Conservation (phyloP, 1,139 yeast species). For the Kurtzmaniella quercitrusa region DNA sequence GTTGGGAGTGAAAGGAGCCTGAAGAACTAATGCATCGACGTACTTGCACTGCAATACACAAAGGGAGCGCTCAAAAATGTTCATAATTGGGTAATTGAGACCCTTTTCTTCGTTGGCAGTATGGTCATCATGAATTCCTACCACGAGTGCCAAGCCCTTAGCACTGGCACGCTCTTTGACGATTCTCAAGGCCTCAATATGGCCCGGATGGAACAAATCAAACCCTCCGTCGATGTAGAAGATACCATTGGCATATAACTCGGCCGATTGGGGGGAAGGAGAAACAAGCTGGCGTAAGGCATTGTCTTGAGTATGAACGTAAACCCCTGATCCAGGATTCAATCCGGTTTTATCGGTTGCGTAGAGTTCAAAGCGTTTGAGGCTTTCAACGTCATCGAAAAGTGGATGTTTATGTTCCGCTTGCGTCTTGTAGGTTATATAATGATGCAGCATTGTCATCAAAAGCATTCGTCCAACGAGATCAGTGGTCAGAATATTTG, state of each 20-base stretch:
- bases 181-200: slow-evolving; percentile 62
- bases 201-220: slow-evolving; percentile 92
- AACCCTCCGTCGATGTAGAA: slow-evolving; percentile 81
- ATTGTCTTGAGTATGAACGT: slow-evolving; percentile 19
- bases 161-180: slow-evolving; percentile 36
- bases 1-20: slow-evolving; percentile 59
- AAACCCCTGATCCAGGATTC: slow-evolving; percentile 60
- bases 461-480: slow-evolving; percentile 87
- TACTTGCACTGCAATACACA: slow-evolving; percentile 86
- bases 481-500: slow-evolving; percentile 92
- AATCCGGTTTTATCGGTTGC: slow-evolving; percentile 68
- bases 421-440: slow-evolving; percentile 26
- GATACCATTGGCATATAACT: slow-evolving; percentile 26
- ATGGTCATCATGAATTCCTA: slow-evolving; percentile 67
- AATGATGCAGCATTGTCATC: slow-evolving; percentile 56
- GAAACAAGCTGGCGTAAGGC: slow-evolving; percentile 30
- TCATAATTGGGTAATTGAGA: slow-evolving; percentile 80
- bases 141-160: slow-evolving; percentile 48
- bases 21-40: slow-evolving; percentile 72
- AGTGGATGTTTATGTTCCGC: slow-evolving; percentile 21
- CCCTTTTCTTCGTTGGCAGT: slow-evolving; percentile 60
- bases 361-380: slow-evolving; percentile 45
- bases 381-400: slow-evolving; percentile 29
- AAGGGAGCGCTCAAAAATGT: slow-evolving; percentile 74
- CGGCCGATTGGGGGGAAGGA: slow-evolving; percentile 22